Base-by-base conservation (phyloP, 805 yeast species). In the Candida morakotiae region DNA sequence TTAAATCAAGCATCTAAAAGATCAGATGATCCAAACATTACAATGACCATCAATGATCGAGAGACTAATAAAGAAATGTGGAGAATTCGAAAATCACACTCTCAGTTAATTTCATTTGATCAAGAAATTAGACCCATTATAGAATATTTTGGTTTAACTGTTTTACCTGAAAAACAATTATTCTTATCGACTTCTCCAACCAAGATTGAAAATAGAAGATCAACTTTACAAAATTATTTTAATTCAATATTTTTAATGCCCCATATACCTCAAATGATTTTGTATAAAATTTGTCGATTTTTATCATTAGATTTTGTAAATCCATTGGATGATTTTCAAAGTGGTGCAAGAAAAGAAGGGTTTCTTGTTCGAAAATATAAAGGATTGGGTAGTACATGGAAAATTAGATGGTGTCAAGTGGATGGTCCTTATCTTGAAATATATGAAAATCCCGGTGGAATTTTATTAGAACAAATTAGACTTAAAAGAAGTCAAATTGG, bases 11-110 rank as follows among this genome's bases (percentile, higher is more conserved):
- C 59, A 8, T 28, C 45, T 9, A 71, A 67, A 27, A 69, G 70
- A 44, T 47, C 64, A 1, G 83, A 77, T 27, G 87, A 81, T 28
- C 80, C 83, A 13, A 60, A 61, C 20, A 69, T 84, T 16, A 67
- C 83, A 1, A 69, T 89, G 37, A 71, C 82, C 13, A 77, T 84
- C 4, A 62, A 72, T 31, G 91, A 84, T 46, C 71, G 79, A 23
- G 77, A 70, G 17, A 60, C 80, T 2, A 64, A 68, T 27, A 79
- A 79, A 42, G 87, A 81, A 48, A 73, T 85, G 67, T 89, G 95
- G 83, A 71, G 79, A 47, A 77, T 87, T 37, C 66, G 78, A 28
- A 87, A 87, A 51, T 58, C 78, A 2, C 73, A 79, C 41, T 62
- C 74, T 1, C 82, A 81, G 47, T 61, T 91, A n/a, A 44, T 65